Percentiles rank a stretch among this genome's conserved stretches.
These are phyloP conservation scores for Eutypella sp. DNA, from an alignment of 2,329 filamentous ascomycete species.

Conservation along the genomic window DNA sequence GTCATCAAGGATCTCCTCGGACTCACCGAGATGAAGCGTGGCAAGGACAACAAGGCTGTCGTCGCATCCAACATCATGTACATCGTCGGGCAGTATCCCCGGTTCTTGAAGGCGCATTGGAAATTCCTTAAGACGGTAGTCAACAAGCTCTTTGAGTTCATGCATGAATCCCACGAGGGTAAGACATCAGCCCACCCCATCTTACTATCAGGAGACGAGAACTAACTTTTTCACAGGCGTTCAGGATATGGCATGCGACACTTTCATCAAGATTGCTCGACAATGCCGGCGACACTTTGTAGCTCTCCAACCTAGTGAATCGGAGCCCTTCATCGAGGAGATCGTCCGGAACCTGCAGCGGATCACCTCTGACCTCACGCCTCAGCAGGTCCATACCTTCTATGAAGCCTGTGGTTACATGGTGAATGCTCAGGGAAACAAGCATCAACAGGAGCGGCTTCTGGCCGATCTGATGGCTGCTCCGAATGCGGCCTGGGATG, in stretches of 20 bases:
- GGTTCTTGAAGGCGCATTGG: constrained; percentile 98
- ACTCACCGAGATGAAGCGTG: constrained; percentile 97
- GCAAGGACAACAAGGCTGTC: constrained; percentile 98
- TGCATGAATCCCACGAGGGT: constrained; percentile 99
- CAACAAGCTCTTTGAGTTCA: constrained; percentile 99
- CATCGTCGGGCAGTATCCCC: constrained; percentile 96
- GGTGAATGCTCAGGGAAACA: constrained; percentile 96
- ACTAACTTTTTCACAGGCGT: constrained; percentile 56
- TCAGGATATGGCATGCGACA: constrained; percentile 99
- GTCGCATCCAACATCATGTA: constrained; percentile 99
- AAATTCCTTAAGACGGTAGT: constrained; percentile 99
- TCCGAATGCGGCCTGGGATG: constrained; percentile 91
- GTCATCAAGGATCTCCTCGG: constrained; percentile 98
- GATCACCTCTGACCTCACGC: constrained; percentile 90
- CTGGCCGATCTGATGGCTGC: constrained; percentile 89
- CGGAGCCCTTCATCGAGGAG: constrained; percentile 95
- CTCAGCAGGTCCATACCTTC: constrained; percentile 97
- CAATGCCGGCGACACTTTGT: constrained; percentile 98
- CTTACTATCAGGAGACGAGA: background rate
- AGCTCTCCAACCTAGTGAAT: constrained; percentile 88
- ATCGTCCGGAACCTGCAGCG: constrained; percentile 94
- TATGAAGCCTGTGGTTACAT: constrained; percentile 99
- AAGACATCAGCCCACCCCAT: constrained; percentile 28
- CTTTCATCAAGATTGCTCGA: constrained; percentile 98
- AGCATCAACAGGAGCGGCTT: constrained; percentile 85